phyloP scores from a whole-genome alignment of 2,329 filamentous ascomycete genomes.

The Fusarium hostae region DNA sequence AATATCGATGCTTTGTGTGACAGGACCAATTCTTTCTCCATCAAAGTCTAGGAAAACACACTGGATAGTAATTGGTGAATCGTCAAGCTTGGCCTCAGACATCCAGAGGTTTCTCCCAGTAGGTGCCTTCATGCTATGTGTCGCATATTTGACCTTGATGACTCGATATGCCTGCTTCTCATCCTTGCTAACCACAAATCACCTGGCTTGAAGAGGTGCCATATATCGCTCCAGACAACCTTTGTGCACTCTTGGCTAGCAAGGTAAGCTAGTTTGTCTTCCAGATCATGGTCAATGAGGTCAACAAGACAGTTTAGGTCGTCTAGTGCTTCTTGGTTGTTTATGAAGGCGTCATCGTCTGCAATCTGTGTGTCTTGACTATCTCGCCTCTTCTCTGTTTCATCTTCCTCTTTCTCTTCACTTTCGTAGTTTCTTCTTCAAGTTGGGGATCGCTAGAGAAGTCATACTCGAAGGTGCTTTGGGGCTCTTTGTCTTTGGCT shows the following conservation, averaged over 20 bases:
- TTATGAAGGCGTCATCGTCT: neutral
- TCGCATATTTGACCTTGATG: neutral
- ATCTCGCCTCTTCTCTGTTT: neutral
- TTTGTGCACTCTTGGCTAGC: neutral
- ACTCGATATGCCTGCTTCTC: neutral
- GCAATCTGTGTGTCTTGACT: neutral
- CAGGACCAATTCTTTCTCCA: neutral
- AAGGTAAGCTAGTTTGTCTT: fast-evolving
- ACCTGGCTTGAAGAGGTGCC: neutral
- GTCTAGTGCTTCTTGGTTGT: neutral
- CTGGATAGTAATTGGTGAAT: neutral
- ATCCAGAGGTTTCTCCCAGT: neutral
- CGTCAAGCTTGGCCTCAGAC: neutral
- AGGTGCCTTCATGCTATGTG: neutral
- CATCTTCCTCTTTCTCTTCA: neutral
- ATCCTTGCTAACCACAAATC: neutral
- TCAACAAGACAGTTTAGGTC: neutral
- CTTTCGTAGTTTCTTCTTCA: no score
- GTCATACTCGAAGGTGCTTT: no score
- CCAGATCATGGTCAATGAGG: neutral
- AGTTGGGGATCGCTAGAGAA: no score
- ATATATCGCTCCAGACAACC: neutral
- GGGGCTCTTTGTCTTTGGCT: no score
- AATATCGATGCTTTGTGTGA: neutral
- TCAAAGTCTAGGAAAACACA: neutral